Conservation (phyloP, 805 yeast species). For the Henningerozyma blattae region DNA sequence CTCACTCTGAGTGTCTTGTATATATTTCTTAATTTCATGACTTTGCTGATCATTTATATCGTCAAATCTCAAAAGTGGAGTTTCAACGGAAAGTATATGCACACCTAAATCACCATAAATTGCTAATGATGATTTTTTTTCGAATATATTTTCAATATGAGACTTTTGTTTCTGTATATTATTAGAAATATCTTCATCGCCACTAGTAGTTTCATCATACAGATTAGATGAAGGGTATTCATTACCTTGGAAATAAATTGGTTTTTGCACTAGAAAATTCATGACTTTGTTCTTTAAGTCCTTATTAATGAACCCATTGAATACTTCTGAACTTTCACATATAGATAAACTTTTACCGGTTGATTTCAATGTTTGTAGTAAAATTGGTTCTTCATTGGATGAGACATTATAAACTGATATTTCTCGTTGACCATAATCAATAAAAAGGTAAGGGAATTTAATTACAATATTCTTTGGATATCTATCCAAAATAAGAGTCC, state of each 20-base stretch:
- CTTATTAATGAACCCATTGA: background rate
- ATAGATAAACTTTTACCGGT: too few species aligned
- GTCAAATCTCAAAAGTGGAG: conserved; percentile 13
- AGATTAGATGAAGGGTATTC: too few species aligned
- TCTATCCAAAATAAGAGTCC: conserved; percentile 17
- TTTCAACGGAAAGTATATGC: conserved; percentile 8
- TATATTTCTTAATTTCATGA: conserved; percentile 8
- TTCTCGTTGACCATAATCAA: conserved; percentile 7
- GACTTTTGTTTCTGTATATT: conserved; percentile 4
- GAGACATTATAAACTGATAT: conserved; percentile 5
- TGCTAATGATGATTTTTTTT: conserved; percentile 9
- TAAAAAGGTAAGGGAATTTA: conserved; percentile 16
- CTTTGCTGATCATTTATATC: conserved; percentile 14
- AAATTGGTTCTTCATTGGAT: conserved; percentile 1
- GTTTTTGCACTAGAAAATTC: conserved; percentile 8
- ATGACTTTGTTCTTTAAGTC: background rate
- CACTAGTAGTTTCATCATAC: too few species aligned
- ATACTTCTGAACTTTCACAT: conserved; percentile 5
- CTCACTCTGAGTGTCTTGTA: conserved; percentile 2
- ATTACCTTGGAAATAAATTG: conserved; percentile 13
- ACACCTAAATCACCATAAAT: conserved; percentile 12
- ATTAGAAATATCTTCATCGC: too few species aligned
- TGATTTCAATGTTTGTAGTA: background rate
- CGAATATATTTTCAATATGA: conserved; percentile 10
- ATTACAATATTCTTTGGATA: conserved; percentile 16